Evolutionary conservation across 495 filamentous ascomycete species (phyloP), one percentile per base, ranked within the genome.

Genomic region (Penicillium robsamsonii): DNA sequence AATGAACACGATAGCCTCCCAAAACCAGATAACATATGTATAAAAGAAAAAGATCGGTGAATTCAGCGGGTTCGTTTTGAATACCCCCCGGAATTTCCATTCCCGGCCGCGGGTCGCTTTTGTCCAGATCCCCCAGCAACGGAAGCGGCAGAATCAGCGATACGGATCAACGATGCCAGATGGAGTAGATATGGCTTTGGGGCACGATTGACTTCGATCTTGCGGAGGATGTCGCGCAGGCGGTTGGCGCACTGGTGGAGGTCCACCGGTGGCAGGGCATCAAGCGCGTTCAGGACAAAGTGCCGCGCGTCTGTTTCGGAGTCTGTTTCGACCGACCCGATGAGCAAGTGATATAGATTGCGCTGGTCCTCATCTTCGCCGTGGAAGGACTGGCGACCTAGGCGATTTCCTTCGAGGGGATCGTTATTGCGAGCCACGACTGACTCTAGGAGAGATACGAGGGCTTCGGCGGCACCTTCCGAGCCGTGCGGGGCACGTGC

Each of bases 331-430:
- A 67, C 58, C 13, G 67, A 64, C 7, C 77, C 76, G 40, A 83
- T 77, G 17, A 83, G 69, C 54, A 72, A 69, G 33, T 75, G 66
- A 53, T 75, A 81, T 9, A 83, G 62, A 51, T 81, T 83, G 54
- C 77, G 77, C 41, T 78, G 68, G 52, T 78, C 70, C 46, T 74
- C 73, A 18, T 76, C 75, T 51, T 81, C 79, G 4, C 73, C 72
- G 9, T 66, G 55, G 46, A 75, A 75, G 12, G 66, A 64, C 4
- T 27, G 49, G n/a, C 73, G 65, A 6, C 73, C 74, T 70, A 76
- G 76, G 2, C 43, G 55, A 49, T 72, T 76, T 2, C 65, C 66
- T 8, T 70, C 70, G 24, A 79, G 62, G 4, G 75, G 65, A 58
- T 82, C 79, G 42, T 72, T 70, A 49, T 82, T 78, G 51, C 77